Evolutionary conservation across 345 rosid genomes (phyloP).

Genomic region (Acer campestre): DNA sequence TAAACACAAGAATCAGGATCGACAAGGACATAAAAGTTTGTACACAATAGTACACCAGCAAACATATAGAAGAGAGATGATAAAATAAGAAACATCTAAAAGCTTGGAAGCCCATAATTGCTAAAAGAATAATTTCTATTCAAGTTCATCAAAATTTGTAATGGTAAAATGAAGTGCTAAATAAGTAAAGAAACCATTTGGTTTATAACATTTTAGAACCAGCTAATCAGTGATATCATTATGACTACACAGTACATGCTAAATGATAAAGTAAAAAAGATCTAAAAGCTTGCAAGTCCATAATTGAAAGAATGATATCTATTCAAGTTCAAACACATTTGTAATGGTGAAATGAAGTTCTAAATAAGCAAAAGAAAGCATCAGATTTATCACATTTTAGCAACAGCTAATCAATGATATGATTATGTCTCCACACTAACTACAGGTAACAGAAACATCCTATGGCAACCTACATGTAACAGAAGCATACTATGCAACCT

Average conservation of each 20-base stretch:
- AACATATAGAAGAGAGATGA: not conserved
- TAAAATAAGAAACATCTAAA: not conserved
- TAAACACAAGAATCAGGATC: not conserved
- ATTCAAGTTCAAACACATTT: not conserved
- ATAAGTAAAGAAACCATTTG: not conserved
- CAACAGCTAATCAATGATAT: not conserved
- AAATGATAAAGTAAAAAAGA: not conserved
- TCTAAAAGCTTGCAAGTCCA: not conserved
- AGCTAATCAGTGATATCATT: not conserved
- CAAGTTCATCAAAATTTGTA: not conserved
- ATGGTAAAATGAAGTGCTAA: not conserved
- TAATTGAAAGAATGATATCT: not conserved
- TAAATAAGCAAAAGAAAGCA: not conserved
- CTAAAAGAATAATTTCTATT: not conserved
- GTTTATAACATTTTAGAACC: not conserved
- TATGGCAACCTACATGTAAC: slow-evolving; percentile 20
- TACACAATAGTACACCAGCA: not conserved
- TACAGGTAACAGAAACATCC: not conserved
- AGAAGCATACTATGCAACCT: slow-evolving; percentile 19
- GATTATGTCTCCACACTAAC: not conserved
- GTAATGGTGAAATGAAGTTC: not conserved
- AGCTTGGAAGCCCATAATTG: not conserved
- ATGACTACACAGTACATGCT: too few relatives aligned
- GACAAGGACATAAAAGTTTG: not conserved
- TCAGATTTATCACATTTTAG: not conserved